Base-by-base conservation (phyloP, 169 alveolate genomes). In the Plasmodium fragile region DNA sequence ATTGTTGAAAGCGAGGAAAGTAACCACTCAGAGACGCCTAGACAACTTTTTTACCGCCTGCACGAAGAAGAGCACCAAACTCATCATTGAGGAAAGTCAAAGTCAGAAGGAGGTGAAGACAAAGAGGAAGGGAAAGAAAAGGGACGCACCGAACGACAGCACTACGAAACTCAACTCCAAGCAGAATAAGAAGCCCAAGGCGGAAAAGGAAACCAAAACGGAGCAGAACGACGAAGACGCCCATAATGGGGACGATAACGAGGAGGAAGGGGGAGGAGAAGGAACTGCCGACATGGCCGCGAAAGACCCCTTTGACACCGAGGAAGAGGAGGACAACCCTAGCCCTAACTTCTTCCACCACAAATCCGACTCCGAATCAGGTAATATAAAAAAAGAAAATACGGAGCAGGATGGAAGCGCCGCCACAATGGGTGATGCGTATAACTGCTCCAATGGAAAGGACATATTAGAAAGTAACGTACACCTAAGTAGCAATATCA, bases 21-120 rank as follows among this genome's bases (percentile, higher is more conserved):
- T 59, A 22, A 96, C 96, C 89, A 79, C 95, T 1, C 97, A 96
- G 25, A 87, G 92, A 49, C 92, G 96, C 34, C 82, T 89, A 6
- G 94, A 89, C 34, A 89, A 55, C 36, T 89, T 89, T 69, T 89
- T 89, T 36, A 89, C 94, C 43, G 82, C 94, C 45, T 77, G 87
- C 30, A 89, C 94, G 1, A 89, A 89, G 41, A 89, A 89, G 25
- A 89, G 94, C 65, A 89, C 94, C n/a, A 89, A 89, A 78, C 70
- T 89, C 8, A 18, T 89, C 11, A 70, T 65, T n/a, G 94, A 89
- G 70, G 94, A 89, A 41, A 89, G 69, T 5, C 80, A 78, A 41
- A 89, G 22, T 13, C 69, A 78, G 72, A 89, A 89, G 71, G 91
- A 89, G 36, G 34, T 28, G 71, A 85, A 45, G 11, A 5, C 93